Evolutionary conservation across 768 basidiomycete species (phyloP).

Genomic region (Phlegmacium glaucopus): DNA sequence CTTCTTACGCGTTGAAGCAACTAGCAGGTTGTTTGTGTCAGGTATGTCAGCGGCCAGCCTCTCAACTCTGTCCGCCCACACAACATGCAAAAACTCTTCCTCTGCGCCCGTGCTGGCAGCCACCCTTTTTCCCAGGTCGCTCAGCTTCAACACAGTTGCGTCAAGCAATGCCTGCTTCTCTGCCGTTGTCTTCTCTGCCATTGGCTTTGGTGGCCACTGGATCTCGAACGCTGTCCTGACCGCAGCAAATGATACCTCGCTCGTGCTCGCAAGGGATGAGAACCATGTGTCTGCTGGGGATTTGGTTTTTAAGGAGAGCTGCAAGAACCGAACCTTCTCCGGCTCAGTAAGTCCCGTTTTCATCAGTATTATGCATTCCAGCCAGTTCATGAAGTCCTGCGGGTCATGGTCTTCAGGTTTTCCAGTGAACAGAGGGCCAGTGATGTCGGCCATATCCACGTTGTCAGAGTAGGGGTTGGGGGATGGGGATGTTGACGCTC

Average conservation of each 20-base stretch:
- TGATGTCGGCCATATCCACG: not conserved
- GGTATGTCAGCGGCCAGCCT: slow-evolving; percentile 9
- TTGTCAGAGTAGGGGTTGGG: not conserved
- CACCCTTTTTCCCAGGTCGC: slow-evolving; percentile 14
- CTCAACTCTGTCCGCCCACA: slow-evolving; percentile 21
- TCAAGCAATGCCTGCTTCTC: slow-evolving; percentile 10
- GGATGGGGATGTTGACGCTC: not conserved
- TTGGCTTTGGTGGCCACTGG: slow-evolving; percentile 13
- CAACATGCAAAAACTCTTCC: slow-evolving; percentile 18
- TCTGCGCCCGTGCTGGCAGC: slow-evolving; percentile 6
- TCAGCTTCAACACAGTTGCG: slow-evolving; percentile 6
- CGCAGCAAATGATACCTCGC: slow-evolving; percentile 9
- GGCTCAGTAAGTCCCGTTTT: not conserved
- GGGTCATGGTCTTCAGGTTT: slow-evolving; percentile 5
- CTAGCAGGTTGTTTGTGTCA: slow-evolving; percentile 12
- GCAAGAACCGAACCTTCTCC: not conserved
- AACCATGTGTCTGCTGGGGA: slow-evolving; percentile 14
- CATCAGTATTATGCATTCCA: slow-evolving; percentile 1
- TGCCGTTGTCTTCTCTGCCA: slow-evolving; percentile 8
- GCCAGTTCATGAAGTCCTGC: slow-evolving; percentile 17
- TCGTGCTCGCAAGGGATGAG: not conserved
- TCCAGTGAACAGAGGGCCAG: not conserved
- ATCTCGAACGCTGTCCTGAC: slow-evolving; percentile 10
- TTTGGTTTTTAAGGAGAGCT: slow-evolving; percentile 2
- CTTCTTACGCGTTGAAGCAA: slow-evolving; percentile 3